A percentile compares a stretch with the other conserved stretches of the same genome.
Conservation (phyloP, 352 stramenopile species). For the Pythium aquatile region DNA sequence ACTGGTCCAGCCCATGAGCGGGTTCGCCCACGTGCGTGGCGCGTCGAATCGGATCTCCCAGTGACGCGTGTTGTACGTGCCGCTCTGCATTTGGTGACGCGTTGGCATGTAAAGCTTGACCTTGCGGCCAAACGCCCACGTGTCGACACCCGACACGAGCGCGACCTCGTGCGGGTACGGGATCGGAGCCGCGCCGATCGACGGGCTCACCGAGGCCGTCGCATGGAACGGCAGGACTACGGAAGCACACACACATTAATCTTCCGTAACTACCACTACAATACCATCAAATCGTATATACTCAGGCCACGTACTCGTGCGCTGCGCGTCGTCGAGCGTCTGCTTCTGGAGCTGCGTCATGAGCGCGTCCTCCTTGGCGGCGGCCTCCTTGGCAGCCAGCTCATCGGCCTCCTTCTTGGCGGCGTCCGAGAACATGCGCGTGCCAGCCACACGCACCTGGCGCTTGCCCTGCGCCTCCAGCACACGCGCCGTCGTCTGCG, state of each 20-base stretch:
- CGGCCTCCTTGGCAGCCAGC: constrained; percentile 35
- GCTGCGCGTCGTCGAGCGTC: constrained; percentile 42
- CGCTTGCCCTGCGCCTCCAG: constrained; percentile 23
- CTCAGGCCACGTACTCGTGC: constrained; percentile 42
- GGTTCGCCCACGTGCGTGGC: constrained; percentile 87
- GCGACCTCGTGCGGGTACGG: constrained; percentile 59
- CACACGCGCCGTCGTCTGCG: constrained; percentile 25
- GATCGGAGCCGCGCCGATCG: constrained; percentile 52
- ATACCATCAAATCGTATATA: not conserved
- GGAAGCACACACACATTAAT: too few species aligned
- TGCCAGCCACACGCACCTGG: constrained; percentile 16
- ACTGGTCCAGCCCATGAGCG: constrained; percentile 94
- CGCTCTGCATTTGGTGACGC: constrained; percentile 86
- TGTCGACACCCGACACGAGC: constrained; percentile 59
- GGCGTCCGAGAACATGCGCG: constrained; percentile 45
- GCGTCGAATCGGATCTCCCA: constrained; percentile 83
- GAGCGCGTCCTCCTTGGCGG: constrained; percentile 50
- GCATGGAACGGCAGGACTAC: constrained; percentile 70
- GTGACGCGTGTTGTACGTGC: constrained; percentile 77
- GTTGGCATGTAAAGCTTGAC: constrained; percentile 69
- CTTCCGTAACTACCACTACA: not conserved
- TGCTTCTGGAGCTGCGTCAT: constrained; percentile 43
- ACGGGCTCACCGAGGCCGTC: constrained; percentile 40
- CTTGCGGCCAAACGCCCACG: constrained; percentile 68
- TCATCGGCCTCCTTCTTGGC: constrained; percentile 40